phyloP scores from a whole-genome alignment of 192 early-diverging fungal genomes.

The Podila epigama region DNA sequence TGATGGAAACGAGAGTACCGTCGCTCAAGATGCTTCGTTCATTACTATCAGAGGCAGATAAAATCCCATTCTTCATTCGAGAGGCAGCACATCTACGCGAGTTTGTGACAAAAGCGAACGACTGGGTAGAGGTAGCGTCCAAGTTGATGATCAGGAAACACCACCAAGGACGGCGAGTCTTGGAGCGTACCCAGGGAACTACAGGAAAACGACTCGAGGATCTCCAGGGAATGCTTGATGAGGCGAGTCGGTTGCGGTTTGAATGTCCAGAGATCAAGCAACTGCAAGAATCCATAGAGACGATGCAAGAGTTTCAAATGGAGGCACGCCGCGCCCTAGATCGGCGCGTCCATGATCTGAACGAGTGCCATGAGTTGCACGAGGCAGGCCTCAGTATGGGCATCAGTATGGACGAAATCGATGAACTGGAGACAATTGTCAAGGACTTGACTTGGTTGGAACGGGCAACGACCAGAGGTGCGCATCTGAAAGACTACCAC shows the following conservation, averaged over 20 bases:
- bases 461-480: slow-evolving; percentile 18
- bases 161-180: slow-evolving; percentile 34
- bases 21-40: slow-evolving; percentile 50
- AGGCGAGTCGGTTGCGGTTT: slow-evolving; percentile 39
- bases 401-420: slow-evolving; percentile 50
- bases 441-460: slow-evolving; percentile 52
- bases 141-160: slow-evolving; percentile 50
- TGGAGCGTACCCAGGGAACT: slow-evolving; percentile 21
- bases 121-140: slow-evolving; percentile 57
- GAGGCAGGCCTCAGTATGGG: slow-evolving; percentile 39
- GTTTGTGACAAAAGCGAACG: slow-evolving; percentile 47
- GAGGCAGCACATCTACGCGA: slow-evolving; percentile 42
- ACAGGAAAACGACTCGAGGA: slow-evolving; percentile 38
- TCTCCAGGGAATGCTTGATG: slow-evolving; percentile 36
- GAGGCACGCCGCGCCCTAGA: slow-evolving; percentile 36
- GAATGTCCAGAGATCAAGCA: slow-evolving; percentile 51
- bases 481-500: slow-evolving; percentile 23
- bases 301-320: slow-evolving; percentile 23
- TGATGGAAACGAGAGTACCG: slow-evolving; percentile 45
- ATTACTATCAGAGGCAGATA: slow-evolving; percentile 50
- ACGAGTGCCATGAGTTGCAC: slow-evolving; percentile 44
- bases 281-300: slow-evolving; percentile 45
- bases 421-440: slow-evolving; percentile 57
- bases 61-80: slow-evolving; percentile 45
- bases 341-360: slow-evolving; percentile 25